Conservation (phyloP, 1,284 basidiomycete species). For the Ustilago shanxiensis region DNA sequence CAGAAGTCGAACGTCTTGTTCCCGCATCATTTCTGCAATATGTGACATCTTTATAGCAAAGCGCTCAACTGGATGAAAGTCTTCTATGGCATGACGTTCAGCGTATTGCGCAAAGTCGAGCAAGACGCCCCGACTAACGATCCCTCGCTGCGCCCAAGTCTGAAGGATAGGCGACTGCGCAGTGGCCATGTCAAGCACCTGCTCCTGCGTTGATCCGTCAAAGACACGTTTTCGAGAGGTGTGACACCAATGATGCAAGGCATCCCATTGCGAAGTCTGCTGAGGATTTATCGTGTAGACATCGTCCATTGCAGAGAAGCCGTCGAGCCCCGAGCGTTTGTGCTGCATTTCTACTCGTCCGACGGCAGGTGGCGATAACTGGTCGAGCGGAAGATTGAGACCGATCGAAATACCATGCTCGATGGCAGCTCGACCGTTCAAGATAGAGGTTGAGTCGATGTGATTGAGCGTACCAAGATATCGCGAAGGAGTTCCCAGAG, state of each 20-base stretch:
- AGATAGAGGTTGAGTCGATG: not conserved
- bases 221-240: constrained; percentile 4
- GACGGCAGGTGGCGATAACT: constrained; percentile 2
- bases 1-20: not conserved
- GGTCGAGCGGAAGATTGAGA: constrained; percentile 1
- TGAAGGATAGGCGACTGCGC: not conserved
- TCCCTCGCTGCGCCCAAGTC: constrained; percentile 1
- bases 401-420: constrained; percentile 2
- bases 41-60: not conserved
- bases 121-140: not conserved
- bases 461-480: constrained; percentile 5
- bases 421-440: constrained; percentile 1
- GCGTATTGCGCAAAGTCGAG: not conserved
- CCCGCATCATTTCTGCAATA: not conserved
- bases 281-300: constrained; percentile 3
- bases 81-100: not conserved
- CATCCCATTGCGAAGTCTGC: constrained; percentile 4
- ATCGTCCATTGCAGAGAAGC: constrained; percentile 4
- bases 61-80: constrained; percentile 1
- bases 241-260: constrained; percentile 5
- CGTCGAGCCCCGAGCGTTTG: not conserved
- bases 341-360: not conserved
- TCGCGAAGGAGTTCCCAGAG: not conserved
- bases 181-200: not conserved
- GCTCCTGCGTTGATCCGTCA: not conserved